Evolutionary conservation across 2,329 filamentous ascomycete species (phyloP), one percentile per base, ranked within the genome.

Genomic region (Penicillium concentricum): DNA sequence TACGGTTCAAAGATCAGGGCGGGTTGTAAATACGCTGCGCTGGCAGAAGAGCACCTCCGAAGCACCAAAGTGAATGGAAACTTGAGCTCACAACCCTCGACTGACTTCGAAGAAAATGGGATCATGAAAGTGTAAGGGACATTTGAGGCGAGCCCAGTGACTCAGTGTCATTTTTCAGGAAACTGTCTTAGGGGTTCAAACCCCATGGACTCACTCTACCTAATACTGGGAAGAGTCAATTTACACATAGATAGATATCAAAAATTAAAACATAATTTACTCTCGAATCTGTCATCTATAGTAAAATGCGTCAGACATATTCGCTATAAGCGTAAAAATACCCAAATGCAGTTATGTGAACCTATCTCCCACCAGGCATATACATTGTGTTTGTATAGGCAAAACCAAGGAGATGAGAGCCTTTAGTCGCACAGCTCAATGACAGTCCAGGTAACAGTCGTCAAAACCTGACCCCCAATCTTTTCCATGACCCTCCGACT

Each of bases 401-500:
- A 28, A 44, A 32, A 6, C 13, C 10, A 3, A 13, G 12, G 8
- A 34, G n/a, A 45, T n/a, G 2, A 30, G 12, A 24, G 22, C 35
- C 6, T 32, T 53, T 48, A 63, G 44, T 61, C 53, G 46, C 48
- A 47, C 39, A 75, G 39, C 61, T 77, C 72, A 53, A 77, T 58
- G 26, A 74, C 71, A 24, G 69, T 62, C 76, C 76, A 79, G 5
- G 68, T 65, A 50, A 72, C 67, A 37, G 66, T 72, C 63, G 74
- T 75, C 57, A 62, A 61, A 2, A 69, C 56, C 52, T 61, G 49
- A 5, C 74, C 77, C 2, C 75, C 76, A 56, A 78, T 58, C 64
- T 79, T 79, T 67, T 76, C 73, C 76, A 79, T 78, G 22, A 77
- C 76, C 43, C 72, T 67, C 18, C 67, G 65, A 70, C 76, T 78